A percentile compares a stretch with the other conserved stretches of the same genome.
Conservation (phyloP, 1,284 basidiomycete genomes). For the Kwoniella shivajii region DNA sequence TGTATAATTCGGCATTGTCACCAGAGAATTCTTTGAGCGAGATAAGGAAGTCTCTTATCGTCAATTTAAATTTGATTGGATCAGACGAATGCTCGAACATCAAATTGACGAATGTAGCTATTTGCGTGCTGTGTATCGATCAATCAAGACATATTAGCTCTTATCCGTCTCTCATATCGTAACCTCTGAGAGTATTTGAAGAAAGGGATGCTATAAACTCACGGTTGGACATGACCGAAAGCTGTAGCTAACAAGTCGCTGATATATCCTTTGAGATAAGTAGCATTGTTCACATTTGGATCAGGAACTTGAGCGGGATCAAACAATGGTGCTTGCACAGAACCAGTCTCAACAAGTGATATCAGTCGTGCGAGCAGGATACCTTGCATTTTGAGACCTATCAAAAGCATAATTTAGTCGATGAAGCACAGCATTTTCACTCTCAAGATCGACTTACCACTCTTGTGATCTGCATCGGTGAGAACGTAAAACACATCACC, state of each 20-base stretch:
- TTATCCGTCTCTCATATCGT: no score
- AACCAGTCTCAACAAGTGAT: slow-evolving; percentile 83
- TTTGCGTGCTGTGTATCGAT: slow-evolving; percentile 65
- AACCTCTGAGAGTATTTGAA: no score
- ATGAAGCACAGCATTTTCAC: no score
- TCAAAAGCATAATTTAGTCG: no score
- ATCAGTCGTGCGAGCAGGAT: slow-evolving; percentile 90
- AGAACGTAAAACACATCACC: slow-evolving; percentile 98
- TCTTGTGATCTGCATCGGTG: slow-evolving; percentile 98
- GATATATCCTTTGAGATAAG: slow-evolving; percentile 86
- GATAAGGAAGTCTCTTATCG: slow-evolving; percentile 77
- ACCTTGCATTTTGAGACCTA: slow-evolving; percentile 84
- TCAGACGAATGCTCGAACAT: slow-evolving; percentile 86
- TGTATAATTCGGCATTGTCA: slow-evolving; percentile 80
- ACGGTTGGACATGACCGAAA: slow-evolving; percentile 88
- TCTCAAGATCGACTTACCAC: slow-evolving; percentile 58
- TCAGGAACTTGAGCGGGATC: slow-evolving; percentile 75
- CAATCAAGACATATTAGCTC: no score
- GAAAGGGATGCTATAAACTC: no score
- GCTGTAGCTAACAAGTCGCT: slow-evolving; percentile 81
- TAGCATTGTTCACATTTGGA: slow-evolving; percentile 74
- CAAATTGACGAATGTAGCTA: slow-evolving; percentile 75
- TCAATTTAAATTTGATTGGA: slow-evolving; percentile 89
- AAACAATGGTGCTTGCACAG: slow-evolving; percentile 82
- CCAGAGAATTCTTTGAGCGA: slow-evolving; percentile 89